Percentiles rank a stretch among this genome's conserved stretches.
phyloP scores from a whole-genome alignment of 2,329 filamentous ascomycete genomes.

The Exutisphaerella laricina region DNA sequence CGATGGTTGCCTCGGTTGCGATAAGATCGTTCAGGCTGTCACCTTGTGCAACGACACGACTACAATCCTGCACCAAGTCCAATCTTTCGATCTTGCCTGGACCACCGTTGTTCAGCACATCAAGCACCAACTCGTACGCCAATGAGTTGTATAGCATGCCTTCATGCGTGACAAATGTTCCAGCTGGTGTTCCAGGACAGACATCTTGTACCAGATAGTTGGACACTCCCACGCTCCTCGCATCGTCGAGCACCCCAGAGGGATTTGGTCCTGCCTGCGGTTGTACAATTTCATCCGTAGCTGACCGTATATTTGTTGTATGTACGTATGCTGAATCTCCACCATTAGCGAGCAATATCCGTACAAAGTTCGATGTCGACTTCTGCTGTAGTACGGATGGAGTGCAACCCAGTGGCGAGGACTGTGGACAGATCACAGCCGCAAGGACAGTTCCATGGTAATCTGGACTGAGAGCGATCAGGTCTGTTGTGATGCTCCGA shows the following conservation, averaged over 20 bases:
- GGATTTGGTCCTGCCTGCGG: slow-evolving; percentile 45
- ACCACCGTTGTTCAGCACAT: slow-evolving; percentile 9
- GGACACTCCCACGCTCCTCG: slow-evolving; percentile 42
- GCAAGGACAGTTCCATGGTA: slow-evolving; percentile 47
- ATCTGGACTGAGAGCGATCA: slow-evolving; percentile 50
- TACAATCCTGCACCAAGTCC: slow-evolving; percentile 1
- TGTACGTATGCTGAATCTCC: slow-evolving; percentile 52
- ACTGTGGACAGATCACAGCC: slow-evolving; percentile 30
- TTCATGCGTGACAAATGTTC: slow-evolving; percentile 7
- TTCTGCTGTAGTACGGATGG: slow-evolving; percentile 47
- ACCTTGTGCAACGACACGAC: slow-evolving; percentile 6
- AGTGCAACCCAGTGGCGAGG: slow-evolving; percentile 16
- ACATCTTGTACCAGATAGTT: slow-evolving; percentile 11
- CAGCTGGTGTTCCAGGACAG: slow-evolving; percentile 5
- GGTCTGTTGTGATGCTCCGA: slow-evolving; percentile 42
- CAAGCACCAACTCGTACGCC: slow-evolving; percentile 4
- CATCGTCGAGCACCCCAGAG: slow-evolving; percentile 44
- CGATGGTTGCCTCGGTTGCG: slow-evolving; percentile 4
- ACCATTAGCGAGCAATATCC: slow-evolving; percentile 38
- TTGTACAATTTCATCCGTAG: slow-evolving; percentile 49
- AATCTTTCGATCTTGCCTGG: slow-evolving; percentile 2
- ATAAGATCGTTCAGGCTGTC: slow-evolving; percentile 7
- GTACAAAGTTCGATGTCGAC: slow-evolving; percentile 42
- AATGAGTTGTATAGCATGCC: slow-evolving; percentile 10
- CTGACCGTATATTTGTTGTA: slow-evolving; percentile 50